Evolutionary conservation across 768 basidiomycete genomes (phyloP).

Genomic region (Leccinum subtestaceum): DNA sequence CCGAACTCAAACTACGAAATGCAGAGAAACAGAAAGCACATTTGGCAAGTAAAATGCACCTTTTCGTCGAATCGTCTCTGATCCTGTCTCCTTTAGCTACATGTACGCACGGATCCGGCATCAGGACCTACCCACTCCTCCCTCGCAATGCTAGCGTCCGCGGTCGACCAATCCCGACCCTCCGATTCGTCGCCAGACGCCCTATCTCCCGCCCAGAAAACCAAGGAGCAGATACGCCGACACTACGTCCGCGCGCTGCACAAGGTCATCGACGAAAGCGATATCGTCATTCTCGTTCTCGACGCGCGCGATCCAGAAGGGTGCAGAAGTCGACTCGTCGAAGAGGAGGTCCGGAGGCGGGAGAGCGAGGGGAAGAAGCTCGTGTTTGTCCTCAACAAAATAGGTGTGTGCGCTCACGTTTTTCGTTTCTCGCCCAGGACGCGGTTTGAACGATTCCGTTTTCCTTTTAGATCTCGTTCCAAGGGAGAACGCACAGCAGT

Average conservation of each 20-base stretch:
- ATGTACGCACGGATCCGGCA: conserved; percentile 44
- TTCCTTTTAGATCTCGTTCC: conserved; percentile 78
- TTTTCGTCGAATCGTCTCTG: too few relatives aligned
- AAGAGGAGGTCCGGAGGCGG: conserved; percentile 86
- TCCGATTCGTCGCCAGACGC: conserved; percentile 29
- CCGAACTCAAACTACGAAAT: too few relatives aligned
- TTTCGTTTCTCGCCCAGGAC: background rate
- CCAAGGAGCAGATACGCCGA: conserved; percentile 66
- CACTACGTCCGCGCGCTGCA: conserved; percentile 79
- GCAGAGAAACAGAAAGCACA: too few relatives aligned
- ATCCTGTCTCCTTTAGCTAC: conserved; percentile 16
- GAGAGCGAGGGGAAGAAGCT: conserved; percentile 89
- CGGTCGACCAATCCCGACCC: conserved; percentile 13
- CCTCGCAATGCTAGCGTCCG: conserved; percentile 49
- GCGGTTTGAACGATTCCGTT: background rate
- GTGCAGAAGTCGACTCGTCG: conserved; percentile 86
- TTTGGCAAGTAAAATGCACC: conserved; percentile 6
- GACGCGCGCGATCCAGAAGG: conserved; percentile 97
- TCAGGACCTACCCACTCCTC: conserved; percentile 69
- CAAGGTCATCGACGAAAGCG: conserved; percentile 91
- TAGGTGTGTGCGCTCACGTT: too few relatives aligned
- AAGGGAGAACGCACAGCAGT: conserved; percentile 79
- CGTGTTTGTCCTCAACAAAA: conserved; percentile 92
- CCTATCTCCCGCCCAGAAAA: conserved; percentile 37
- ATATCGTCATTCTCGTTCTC: conserved; percentile 85